phyloP scores from a whole-genome alignment of 306 rosid species.

The Cicer judaicum region DNA sequence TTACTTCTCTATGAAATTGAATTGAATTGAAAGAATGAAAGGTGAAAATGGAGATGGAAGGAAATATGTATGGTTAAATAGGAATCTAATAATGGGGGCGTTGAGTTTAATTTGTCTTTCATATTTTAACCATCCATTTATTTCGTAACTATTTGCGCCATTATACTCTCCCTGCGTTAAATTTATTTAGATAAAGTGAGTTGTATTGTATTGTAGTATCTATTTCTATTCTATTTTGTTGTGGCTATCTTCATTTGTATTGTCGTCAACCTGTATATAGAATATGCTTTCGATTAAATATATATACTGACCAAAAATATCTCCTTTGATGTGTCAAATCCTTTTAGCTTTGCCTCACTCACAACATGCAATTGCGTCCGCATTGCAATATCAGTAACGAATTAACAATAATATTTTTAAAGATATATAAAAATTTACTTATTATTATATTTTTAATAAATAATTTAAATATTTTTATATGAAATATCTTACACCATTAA shows the following conservation, averaged over 20 bases:
- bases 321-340: neutral
- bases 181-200: constrained; percentile 10
- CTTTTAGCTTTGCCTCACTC: too few species aligned
- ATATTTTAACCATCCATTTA: neutral
- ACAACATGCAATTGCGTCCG: too few species aligned
- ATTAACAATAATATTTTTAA: too few species aligned
- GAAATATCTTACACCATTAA: too few species aligned
- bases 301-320: neutral
- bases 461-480: too few species aligned
- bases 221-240: neutral
- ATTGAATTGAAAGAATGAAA: neutral
- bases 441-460: too few species aligned
- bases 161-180: neutral
- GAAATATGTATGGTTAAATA: neutral
- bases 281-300: neutral
- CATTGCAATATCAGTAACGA: too few species aligned
- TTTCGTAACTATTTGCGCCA: neutral
- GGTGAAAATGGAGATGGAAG: neutral
- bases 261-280: neutral
- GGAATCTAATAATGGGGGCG: neutral
- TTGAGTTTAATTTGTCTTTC: neutral
- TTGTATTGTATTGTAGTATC: neutral
- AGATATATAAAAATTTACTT: too few species aligned
- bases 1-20: neutral
- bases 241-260: neutral